Percentiles rank a stretch among this genome's conserved stretches.
Conservation (phyloP, 305 asterid species). For the Fraxinus floribunda region DNA sequence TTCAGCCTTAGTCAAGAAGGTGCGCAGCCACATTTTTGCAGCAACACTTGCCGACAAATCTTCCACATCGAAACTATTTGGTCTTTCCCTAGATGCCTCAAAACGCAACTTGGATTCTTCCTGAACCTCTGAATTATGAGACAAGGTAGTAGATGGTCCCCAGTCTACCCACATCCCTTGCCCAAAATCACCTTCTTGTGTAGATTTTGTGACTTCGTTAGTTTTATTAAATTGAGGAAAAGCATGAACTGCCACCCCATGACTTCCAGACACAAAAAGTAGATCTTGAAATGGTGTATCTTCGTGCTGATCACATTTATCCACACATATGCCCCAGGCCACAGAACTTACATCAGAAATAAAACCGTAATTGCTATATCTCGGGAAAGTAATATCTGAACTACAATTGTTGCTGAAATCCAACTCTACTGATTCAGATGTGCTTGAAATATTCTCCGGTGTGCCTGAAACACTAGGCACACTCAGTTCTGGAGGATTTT, state of each 20-base stretch:
- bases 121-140: conserved; percentile 28
- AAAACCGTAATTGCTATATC: conserved; percentile 41
- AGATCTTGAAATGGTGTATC: conserved; percentile 58
- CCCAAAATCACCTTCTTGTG: conserved; percentile 43
- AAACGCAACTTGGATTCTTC: conserved; percentile 29
- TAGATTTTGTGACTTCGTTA: conserved; percentile 34
- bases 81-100: conserved; percentile 31
- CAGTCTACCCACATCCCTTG: conserved; percentile 82
- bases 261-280: conserved; percentile 76
- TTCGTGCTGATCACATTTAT: conserved; percentile 50
- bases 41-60: conserved; percentile 39
- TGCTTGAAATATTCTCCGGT: conserved; percentile 36
- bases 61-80: conserved; percentile 29
- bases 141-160: conserved; percentile 62
- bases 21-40: conserved; percentile 63
- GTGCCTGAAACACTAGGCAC: conserved; percentile 36
- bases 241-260: conserved; percentile 83
- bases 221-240: conserved; percentile 47
- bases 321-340: conserved; percentile 81
- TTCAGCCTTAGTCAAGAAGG: conserved; percentile 61
- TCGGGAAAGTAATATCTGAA: conserved; percentile 32
- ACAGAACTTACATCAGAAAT: conserved; percentile 71
- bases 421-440: conserved; percentile 38
- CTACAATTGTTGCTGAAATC: conserved; percentile 32
- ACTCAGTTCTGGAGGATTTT: conserved; percentile 33